Conservation (phyloP, 805 yeast species). For the Pichia nakasei region DNA sequence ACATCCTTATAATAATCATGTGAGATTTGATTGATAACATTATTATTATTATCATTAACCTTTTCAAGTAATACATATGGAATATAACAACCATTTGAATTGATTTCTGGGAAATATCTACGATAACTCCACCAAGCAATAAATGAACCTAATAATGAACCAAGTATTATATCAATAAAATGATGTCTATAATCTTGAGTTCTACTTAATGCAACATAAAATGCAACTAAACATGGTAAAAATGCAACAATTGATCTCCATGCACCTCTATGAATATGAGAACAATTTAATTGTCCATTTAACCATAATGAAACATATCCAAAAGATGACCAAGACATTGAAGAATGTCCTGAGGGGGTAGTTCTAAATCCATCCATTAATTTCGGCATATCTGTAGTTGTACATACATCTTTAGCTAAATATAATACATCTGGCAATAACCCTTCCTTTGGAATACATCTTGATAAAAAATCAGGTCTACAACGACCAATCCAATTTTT, state of each 20-base stretch:
- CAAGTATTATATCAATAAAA: slow-evolving; percentile 72
- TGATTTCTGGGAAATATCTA: slow-evolving; percentile 40
- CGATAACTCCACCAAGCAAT: slow-evolving; percentile 53
- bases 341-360: slow-evolving; percentile 77
- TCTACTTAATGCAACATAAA: slow-evolving; percentile 72
- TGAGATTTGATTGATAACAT: neutral
- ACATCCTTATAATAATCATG: slow-evolving; percentile 9
- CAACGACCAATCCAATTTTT: slow-evolving; percentile 85
- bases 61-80: slow-evolving; percentile 26
- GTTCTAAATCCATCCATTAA: slow-evolving; percentile 70
- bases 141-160: slow-evolving; percentile 55
- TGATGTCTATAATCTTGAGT: slow-evolving; percentile 94
- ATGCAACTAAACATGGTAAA: slow-evolving; percentile 60
- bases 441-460: slow-evolving; percentile 63
- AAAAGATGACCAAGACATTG: slow-evolving; percentile 59
- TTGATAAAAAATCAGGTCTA: slow-evolving; percentile 84
- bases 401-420: slow-evolving; percentile 57
- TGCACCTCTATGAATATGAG: slow-evolving; percentile 38
- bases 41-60: neutral
- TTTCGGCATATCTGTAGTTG: slow-evolving; percentile 34
- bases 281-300: slow-evolving; percentile 47
- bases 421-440: slow-evolving; percentile 50
- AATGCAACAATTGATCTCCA: slow-evolving; percentile 52
- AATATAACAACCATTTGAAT: slow-evolving; percentile 28
- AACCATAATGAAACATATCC: slow-evolving; percentile 59